Base-by-base conservation (phyloP, 2,329 filamentous ascomycete species). In the Mycosphaerella arachidis region DNA sequence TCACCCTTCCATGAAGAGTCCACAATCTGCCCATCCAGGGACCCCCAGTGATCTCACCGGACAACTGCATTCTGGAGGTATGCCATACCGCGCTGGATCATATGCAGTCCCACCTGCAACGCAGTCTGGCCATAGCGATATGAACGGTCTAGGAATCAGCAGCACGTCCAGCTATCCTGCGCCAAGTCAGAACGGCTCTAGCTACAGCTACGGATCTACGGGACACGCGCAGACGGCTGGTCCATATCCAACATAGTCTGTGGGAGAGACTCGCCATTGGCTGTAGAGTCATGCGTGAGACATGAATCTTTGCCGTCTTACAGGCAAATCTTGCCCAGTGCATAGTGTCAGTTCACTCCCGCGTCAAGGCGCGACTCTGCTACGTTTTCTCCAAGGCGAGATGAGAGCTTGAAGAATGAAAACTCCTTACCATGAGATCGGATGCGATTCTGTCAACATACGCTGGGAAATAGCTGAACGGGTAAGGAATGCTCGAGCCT, bases 131-230 rank as follows among this genome's bases (percentile, higher is more conserved):
- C 63, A 67, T 48, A 58, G 60, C 58, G 70, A 71, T 33, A 70
- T 71, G 66, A 69, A 66, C 29, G 70, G 70, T 16, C 63, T 72
- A 5, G 70, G 70, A 10, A 71, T 72, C 59, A 67, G 63, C 53
- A 64, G 56, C 50, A 61, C 58, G 18, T 66, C 65, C 18, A 63
- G 61, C 54, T 72, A 72, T 56, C 51, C 68, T 33, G 57, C 64
- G 24, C 67, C 67, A 53, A 56, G 61, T 24, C 64, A 66, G 29
- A 59, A 63, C 20, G 67, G 65, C 8, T 64, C 68, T 40, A 53
- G 56, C 30, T 63, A 66, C 31, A 61, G 56, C 54, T 70, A 70
- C 46, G 65, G 61, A 16, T 55, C 65, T n/a, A 51, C 67, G 1
- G 57, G 50, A 4, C 63, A 67, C 18, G 52, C 55, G 24, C 62